Evolutionary conservation across 2,329 filamentous ascomycete genomes (phyloP).

Genomic region (Cylindrodendrum hubeiense): DNA sequence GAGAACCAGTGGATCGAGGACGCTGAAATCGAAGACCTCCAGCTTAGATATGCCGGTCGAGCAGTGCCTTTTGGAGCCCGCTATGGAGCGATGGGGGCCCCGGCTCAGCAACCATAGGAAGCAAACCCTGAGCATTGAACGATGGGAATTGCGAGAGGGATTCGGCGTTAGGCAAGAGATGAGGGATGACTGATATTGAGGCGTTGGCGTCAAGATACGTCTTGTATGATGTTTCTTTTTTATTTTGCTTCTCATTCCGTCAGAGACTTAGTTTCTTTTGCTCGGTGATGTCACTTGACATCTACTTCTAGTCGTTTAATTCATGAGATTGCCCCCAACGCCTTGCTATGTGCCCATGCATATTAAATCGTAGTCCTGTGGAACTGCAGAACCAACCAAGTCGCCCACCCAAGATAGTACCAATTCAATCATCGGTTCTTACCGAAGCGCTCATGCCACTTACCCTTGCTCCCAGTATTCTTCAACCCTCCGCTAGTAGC

Average conservation of each 20-base stretch:
- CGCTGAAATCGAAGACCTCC: neutral
- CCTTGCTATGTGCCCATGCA: neutral
- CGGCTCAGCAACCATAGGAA: slow-evolving; percentile 1
- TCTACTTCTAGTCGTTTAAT: neutral
- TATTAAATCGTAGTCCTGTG: neutral
- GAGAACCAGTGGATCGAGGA: neutral
- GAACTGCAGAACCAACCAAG: neutral
- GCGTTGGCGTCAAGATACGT: slow-evolving; percentile 10
- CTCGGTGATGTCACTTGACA: neutral
- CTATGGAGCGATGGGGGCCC: slow-evolving; percentile 3
- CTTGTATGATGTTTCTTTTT: neutral
- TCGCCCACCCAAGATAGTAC: too few species aligned
- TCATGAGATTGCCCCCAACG: slow-evolving; percentile 5
- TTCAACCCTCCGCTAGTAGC: slow-evolving; percentile 38
- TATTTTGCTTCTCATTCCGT: too few species aligned
- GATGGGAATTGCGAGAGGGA: neutral
- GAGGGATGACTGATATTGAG: neutral
- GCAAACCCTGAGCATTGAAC: neutral
- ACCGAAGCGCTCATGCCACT: slow-evolving; percentile 73
- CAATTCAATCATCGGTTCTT: slow-evolving; percentile 52
- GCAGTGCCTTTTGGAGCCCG: neutral
- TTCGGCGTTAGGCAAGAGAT: neutral
- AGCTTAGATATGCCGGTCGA: neutral
- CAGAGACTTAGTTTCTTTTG: neutral
- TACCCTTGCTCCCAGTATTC: slow-evolving; percentile 55